These are phyloP conservation scores for Prunus mume DNA, from an alignment of 306 rosid genomes.

Conservation along the genomic window DNA sequence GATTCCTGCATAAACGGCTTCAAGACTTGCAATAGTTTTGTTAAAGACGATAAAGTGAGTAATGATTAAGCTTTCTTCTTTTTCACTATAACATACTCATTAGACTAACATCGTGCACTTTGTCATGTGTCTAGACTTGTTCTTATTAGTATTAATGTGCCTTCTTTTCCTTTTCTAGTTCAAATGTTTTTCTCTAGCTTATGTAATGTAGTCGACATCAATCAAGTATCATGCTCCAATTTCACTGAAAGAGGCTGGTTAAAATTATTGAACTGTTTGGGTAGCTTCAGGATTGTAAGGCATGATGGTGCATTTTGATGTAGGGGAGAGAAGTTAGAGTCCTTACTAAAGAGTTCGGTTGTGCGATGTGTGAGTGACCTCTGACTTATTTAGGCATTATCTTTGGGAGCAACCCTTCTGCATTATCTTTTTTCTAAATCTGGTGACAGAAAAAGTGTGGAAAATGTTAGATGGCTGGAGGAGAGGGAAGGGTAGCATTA, in stretches of 20 bases:
- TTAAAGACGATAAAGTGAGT: not conserved
- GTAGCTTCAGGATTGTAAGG: not conserved
- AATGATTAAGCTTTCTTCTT: not conserved
- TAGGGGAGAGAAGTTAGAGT: not conserved
- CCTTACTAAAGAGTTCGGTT: not conserved
- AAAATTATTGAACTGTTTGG: not conserved
- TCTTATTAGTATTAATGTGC: not conserved
- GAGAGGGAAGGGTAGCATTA: too few species aligned
- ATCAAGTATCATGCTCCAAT: not conserved
- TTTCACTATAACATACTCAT: not conserved
- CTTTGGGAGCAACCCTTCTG: too few species aligned
- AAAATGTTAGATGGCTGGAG: too few species aligned
- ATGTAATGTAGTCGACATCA: not conserved
- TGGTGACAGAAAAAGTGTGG: too few species aligned
- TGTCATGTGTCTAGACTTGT: not conserved
- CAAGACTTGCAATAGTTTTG: too few species aligned
- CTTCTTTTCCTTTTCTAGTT: not conserved
- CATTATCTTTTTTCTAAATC: too few species aligned
- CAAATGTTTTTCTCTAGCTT: not conserved
- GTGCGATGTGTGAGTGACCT: not conserved
- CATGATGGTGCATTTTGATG: not conserved
- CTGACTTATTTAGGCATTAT: not conserved
- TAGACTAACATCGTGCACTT: not conserved
- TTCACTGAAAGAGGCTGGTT: not conserved
- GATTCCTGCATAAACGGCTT: not conserved